Percentiles rank a stretch among this genome's conserved stretches.
Conservation (phyloP, 2,329 filamentous ascomycete genomes). For the Huntiella omanensis region DNA sequence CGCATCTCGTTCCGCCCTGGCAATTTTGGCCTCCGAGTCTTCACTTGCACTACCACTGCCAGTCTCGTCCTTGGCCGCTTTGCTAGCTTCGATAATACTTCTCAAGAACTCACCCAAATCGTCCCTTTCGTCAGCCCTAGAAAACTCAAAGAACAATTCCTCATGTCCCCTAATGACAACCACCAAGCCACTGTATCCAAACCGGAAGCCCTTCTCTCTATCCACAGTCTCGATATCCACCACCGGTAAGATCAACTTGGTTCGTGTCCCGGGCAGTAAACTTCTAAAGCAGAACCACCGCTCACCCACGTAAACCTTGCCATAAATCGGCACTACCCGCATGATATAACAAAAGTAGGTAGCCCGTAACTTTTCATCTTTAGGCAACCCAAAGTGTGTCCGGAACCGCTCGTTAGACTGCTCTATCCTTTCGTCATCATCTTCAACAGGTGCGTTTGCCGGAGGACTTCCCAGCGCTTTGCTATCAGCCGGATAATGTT, state of each 20-base stretch:
- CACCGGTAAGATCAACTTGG: conserved; percentile 79
- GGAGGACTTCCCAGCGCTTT: conserved; percentile 26
- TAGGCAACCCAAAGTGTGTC: conserved; percentile 74
- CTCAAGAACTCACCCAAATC: conserved; percentile 43
- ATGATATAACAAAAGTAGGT: conserved; percentile 89
- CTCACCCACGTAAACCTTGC: conserved; percentile 88
- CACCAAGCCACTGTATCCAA: conserved; percentile 78
- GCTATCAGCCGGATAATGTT: conserved; percentile 54
- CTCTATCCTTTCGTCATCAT: conserved; percentile 39
- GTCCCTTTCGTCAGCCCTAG: conserved; percentile 56
- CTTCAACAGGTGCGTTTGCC: conserved; percentile 11
- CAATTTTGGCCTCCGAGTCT: conserved; percentile 46
- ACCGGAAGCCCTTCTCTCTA: conserved; percentile 87
- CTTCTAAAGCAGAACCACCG: conserved; percentile 84
- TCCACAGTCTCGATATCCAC: conserved; percentile 84
- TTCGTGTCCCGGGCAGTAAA: conserved; percentile 70
- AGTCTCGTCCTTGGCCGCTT: neutral
- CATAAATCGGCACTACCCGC: conserved; percentile 76
- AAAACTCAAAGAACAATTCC: conserved; percentile 92
- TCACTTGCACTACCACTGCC: conserved; percentile 16
- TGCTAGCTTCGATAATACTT: neutral
- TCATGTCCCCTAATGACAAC: conserved; percentile 89
- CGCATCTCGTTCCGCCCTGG: conserved; percentile 63
- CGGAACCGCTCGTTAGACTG: conserved; percentile 65
- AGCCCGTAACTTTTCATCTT: conserved; percentile 64